Evolutionary conservation across 495 filamentous ascomycete genomes (phyloP).

Genomic region (Trichoderma virens): DNA sequence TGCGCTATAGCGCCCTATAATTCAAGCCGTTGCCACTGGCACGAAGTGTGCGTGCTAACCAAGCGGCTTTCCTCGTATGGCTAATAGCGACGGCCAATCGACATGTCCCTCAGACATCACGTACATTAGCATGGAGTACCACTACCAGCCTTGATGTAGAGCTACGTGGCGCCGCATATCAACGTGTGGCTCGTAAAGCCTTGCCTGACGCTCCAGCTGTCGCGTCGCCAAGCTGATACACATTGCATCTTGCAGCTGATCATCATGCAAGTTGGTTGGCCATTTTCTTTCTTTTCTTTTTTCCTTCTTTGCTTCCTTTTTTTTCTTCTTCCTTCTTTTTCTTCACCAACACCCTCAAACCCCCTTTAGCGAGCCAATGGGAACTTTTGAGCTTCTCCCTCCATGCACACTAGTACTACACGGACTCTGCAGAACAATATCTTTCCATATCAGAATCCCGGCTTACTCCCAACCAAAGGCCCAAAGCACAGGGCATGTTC

Average conservation of each 20-base stretch:
- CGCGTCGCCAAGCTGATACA: neutral
- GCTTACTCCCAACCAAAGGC: neutral
- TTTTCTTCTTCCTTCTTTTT: neutral
- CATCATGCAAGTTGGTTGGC: neutral
- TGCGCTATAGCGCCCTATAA: neutral
- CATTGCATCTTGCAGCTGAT: neutral
- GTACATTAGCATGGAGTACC: neutral
- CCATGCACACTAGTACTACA: neutral
- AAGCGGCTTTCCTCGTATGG: neutral
- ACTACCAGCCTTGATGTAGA: neutral
- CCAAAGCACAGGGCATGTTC: conserved; percentile 1
- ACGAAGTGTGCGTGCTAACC: neutral
- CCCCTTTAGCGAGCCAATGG: neutral
- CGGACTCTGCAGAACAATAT: neutral
- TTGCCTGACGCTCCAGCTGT: neutral
- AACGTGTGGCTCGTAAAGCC: conserved; percentile 1
- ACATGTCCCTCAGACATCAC: neutral
- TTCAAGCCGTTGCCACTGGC: neutral
- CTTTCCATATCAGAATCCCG: neutral
- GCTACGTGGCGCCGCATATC: conserved; percentile 5
- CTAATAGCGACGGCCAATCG: neutral
- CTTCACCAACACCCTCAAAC: neutral
- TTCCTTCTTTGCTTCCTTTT: neutral
- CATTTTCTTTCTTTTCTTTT: neutral
- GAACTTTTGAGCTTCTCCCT: neutral